phyloP scores from a whole-genome alignment of 345 rosid species.

The Syzygium grande region DNA sequence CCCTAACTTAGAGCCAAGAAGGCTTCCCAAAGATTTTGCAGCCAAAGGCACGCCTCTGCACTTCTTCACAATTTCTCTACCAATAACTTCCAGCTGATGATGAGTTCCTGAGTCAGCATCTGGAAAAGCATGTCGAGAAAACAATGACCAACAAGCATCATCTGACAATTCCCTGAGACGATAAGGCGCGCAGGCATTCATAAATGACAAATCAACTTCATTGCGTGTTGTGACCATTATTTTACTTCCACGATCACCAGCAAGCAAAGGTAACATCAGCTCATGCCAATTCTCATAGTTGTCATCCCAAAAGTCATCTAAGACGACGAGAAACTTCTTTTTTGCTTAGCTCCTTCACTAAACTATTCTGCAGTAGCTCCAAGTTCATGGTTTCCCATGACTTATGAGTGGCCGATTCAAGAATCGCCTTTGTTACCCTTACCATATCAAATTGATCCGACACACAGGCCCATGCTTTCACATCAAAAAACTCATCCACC shows the following conservation, averaged over 20 bases:
- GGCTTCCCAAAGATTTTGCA: conserved; percentile 7
- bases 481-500: background rate
- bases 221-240: conserved; percentile 8
- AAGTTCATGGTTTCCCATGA: background rate
- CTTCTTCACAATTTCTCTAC: background rate
- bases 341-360: conserved; percentile 8
- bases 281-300: background rate
- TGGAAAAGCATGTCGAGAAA: conserved; percentile 4
- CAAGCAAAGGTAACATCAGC: background rate
- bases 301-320: conserved; percentile 41
- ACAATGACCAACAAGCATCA: conserved; percentile 3
- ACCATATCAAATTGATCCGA: conserved; percentile 9
- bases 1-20: background rate
- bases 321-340: conserved; percentile 30
- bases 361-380: background rate
- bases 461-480: conserved; percentile 18
- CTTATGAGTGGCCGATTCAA: background rate
- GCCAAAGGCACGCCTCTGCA: conserved; percentile 15
- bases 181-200: background rate
- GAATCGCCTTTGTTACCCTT: conserved; percentile 1
- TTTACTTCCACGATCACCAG: conserved; percentile 3
- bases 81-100: background rate
- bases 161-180: conserved; percentile 1
- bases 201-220: background rate
- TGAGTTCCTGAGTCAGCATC: background rate